Base-by-base conservation (phyloP, 2,329 filamentous ascomycete species). In the Shiraia sp. region DNA sequence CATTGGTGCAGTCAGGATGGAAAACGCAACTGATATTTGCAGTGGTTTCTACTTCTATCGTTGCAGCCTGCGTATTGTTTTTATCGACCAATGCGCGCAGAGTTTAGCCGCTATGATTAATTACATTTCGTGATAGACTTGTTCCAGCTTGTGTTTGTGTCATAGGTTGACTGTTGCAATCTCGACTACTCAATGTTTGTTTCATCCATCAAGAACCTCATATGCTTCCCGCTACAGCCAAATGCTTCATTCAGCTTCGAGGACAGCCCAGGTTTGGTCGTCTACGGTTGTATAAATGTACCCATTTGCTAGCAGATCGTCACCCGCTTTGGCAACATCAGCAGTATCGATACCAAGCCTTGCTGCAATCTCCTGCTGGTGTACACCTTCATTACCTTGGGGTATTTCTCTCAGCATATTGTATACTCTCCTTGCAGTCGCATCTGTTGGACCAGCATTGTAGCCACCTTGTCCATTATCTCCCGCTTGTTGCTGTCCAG, bases 1-100 rank as follows among this genome's bases (percentile, higher is more conserved):
- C 93, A 0, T 79, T 97, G 50, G 93, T 99, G 27, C 93, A 99
- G 73, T 87, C 84, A 22, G 93, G 93, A 1, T 93, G 88, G 87
- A 92, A 90, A 71, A 97, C 93, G 26, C 91, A 97, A 66, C 69
- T 85, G 29, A 87, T 95, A 9, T 72, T 72, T 40, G 70, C 66
- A 6, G 59, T 72, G 23, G 70, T 72, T 1, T 66, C 70, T 15
- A 59, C 59, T 9, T 58, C 68, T 6, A 72, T 72, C 43, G 65
- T 72, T 14, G 68, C 67, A 23, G 63, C 69, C n/a, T 72, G 70
- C 46, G 52, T 71, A 10, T 39, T 72, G 35, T 69, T 72, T 38
- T 57, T 72, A n/a, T 65, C 69, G 27, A 71, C 65, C 3, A 70
- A 71, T 51, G 59, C 69, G 34, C 52, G 60, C 31, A 63, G 45